Base-by-base conservation (phyloP, 345 rosid genomes). In the Hypericum perforatum region DNA sequence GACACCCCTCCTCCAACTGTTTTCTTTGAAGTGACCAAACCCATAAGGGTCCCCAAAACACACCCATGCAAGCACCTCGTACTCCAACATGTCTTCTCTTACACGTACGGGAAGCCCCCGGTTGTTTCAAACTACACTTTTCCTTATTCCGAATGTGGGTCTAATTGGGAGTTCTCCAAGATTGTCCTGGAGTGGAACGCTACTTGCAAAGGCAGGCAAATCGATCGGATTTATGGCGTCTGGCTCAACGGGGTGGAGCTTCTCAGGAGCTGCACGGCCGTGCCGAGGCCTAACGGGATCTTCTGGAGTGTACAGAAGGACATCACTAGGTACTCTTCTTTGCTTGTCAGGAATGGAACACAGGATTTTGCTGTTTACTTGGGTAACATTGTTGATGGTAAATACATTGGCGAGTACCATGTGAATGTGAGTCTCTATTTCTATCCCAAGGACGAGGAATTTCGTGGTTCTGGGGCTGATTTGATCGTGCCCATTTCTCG, bases 231-330 rank as follows among this genome's bases (percentile, higher is more conserved):
- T 3, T 47, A 43, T 11, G 52, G 66, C 37, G 16, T 67, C 14
- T 67, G 71, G 71, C 56, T 67, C 6, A 62, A 59, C 6, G 67
- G 71, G 11, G 46, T 43, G 5, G 67, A 67, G 71, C 44, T 67
- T 43, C 65, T 67, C 43, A 58, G 63, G 10, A 67, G 53, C 54
- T 49, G 51, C 63, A 53, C 59, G 2, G 49, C 66, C 39, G 29
- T 12, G 48, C 53, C 65, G 16, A 11, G 7, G n/a, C 14, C 11
- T 3, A 11, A 6, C 1, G 12, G 14, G 7, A 49, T 6, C 41
- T 45, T 7, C 13, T 67, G 67, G 71, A 53, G 43, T 32, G 55
- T 57, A 11, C 45, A n/a, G 47, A 67, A 67, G 67, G 71, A 67
- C 40, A 47, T 67, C 53, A 61, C 71, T 9, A 46, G 41, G 41